phyloP scores from a whole-genome alignment of 2,329 filamentous ascomycete species.

The Cladosporium cucumerinum region DNA sequence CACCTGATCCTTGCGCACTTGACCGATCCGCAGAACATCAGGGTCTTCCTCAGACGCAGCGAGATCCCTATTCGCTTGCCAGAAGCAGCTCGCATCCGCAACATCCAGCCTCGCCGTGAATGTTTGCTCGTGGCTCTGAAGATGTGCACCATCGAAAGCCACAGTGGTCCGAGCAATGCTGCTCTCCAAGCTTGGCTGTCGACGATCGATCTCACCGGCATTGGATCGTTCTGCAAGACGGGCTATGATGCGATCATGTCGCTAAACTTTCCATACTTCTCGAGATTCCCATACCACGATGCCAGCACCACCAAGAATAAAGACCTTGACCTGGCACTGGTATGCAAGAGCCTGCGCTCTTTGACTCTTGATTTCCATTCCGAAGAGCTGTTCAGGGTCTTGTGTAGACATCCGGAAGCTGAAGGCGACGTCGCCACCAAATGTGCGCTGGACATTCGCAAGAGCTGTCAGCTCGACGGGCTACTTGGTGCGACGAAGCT shows the following conservation, averaged over 20 bases:
- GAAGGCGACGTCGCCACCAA: neutral
- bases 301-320: conserved; percentile 12
- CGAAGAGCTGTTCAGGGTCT: neutral
- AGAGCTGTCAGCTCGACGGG: neutral
- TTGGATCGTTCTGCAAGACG: conserved; percentile 11
- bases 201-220: conserved; percentile 1
- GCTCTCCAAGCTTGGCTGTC: conserved; percentile 16
- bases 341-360: conserved; percentile 18
- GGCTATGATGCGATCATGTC: conserved; percentile 21
- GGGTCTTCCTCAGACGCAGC: neutral
- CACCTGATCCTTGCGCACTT: conserved; percentile 11
- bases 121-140: conserved; percentile 11
- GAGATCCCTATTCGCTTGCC: conserved; percentile 5
- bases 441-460: neutral
- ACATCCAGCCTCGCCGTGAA: conserved; percentile 9
- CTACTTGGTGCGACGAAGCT: neutral
- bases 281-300: conserved; percentile 8
- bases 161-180: conserved; percentile 14
- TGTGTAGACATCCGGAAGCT: neutral
- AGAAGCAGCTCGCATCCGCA: conserved; percentile 7
- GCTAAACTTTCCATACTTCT: conserved; percentile 22
- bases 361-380: conserved; percentile 10
- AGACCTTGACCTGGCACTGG: conserved; percentile 20
- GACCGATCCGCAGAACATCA: neutral
- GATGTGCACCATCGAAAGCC: conserved; percentile 10